phyloP scores from a whole-genome alignment of 2,329 filamentous ascomycete genomes.

The Phialophora expanda region DNA sequence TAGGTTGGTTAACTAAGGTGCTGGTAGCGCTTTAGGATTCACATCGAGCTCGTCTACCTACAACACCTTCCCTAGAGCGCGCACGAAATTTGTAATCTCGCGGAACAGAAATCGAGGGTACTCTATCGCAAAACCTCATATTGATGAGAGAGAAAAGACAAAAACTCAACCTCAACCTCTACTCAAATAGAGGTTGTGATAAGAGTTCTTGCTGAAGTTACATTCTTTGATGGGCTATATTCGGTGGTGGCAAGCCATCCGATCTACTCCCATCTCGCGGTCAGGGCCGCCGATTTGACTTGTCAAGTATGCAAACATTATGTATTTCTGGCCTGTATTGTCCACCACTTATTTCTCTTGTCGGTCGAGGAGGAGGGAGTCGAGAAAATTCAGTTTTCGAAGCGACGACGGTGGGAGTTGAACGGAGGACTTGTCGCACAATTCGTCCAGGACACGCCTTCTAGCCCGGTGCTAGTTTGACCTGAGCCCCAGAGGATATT shows the following conservation, averaged over 20 bases:
- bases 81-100: neutral
- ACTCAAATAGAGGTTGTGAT: neutral
- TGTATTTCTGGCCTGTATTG: no score
- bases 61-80: neutral
- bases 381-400: no score
- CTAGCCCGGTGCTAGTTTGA: neutral
- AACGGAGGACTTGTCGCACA: neutral
- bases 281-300: neutral
- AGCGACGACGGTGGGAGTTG: neutral
- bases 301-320: neutral
- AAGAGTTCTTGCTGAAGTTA: neutral
- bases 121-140: neutral
- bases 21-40: no score
- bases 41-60: neutral
- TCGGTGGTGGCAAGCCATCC: neutral
- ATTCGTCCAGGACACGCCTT: neutral
- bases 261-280: neutral
- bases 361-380: no score
- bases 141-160: neutral
- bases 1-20: no score
- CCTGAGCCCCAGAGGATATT: neutral
- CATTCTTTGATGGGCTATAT: neutral
- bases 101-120: accelerated
- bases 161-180: neutral
- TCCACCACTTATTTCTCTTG: no score